Evolutionary conservation across 2,329 filamentous ascomycete genomes (phyloP), one percentile per base, ranked within the genome.

Genomic region (Clarireedia hainanense): DNA sequence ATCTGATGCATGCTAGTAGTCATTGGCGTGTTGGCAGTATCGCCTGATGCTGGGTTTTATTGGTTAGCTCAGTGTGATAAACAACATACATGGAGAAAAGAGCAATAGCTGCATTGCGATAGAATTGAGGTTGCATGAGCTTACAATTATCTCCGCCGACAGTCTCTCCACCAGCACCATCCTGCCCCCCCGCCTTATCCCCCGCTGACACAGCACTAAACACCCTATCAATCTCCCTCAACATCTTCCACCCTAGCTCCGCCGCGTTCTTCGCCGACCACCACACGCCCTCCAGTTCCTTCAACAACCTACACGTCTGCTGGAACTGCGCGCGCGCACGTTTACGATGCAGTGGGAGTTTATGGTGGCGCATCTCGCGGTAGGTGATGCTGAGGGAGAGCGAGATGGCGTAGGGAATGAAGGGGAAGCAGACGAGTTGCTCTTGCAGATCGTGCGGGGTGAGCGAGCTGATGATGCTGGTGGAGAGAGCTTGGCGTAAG

Each of bases 371-470:
- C 80, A 85, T 82, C 64, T 84, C 84, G 46, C 80, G 76, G 60
- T 85, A 85, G 12, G 80, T 78, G 1, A 85, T 80, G 47, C 79
- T 83, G 1, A 86, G 72, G 0, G 82, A 78, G 0, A 86, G 73
- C 0, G 81, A 81, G 0, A 85, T 73, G 0, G 80, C 80, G 56
- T 85, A 85, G 0, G 82, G 81, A 0, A 85, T 74, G 57, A 84
- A 78, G 0, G 83, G 80, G 34, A 84, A 72, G 0, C 80, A 67
- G 1, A 65, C 64, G 3, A 73, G 60, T 34, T 71, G 74, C 36
- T 76, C 76, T 14, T 77, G 59, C 5, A 60, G 51, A 14, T 64
- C 59, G n/a, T 55, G 55, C 4, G 37, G 46, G 15, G 60, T 57
- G 12, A 58, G 63, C 5, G 60, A 59, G 51, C 56, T 60, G 4